Evolutionary conservation across 768 basidiomycete genomes (phyloP), one percentile per base, ranked within the genome.

Genomic region (Boletus rubroflammeus): DNA sequence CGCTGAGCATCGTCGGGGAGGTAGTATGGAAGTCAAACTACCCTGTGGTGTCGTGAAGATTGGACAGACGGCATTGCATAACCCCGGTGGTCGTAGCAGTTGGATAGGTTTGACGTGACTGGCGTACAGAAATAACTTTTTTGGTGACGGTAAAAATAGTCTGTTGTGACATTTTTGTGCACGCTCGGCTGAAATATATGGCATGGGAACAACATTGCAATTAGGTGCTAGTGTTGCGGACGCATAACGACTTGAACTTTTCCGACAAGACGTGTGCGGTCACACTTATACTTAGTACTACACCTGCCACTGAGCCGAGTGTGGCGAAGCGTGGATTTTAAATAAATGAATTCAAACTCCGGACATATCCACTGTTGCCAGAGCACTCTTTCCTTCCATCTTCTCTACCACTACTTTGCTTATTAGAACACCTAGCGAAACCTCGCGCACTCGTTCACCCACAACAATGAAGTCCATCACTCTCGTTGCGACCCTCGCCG

Each of bases 11-110:
- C 50, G 57, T 23, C 53, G 50, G 26, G 51, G 43, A 42, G 58
- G 51, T 13, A 32, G 51, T 13, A 32, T 34, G 28, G 60, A 59
- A 8, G 19, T 43, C 52, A 56, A 72, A 68, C 49, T 56, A 15
- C 63, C 65, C 6, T 65, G 77, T 67, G 71, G 77, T 5, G 60
- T 82, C 29, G 80, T 98, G 46, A 98, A 98, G 72, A 95, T 99
- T 67, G 93, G 95, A 5, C 94, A 98, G 73, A 95, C 93, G 31
- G 82, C 83, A 59, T 70, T 99, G 67, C 96, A 97, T 65, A 99
- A 98, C 72, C 84, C 94, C 0, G 82, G 83, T 2, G 96, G 96
- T 3, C 78, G 89, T 44, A 90, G 91, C 63, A 94, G 91, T 64
- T 98, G 90, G 91, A 94, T 97, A 53, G 96, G 96, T 19, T 72